Percentiles rank a stretch among this genome's conserved stretches.
These are phyloP conservation scores for Vicia faba DNA, from an alignment of 306 rosid species.

Conservation along the genomic window DNA sequence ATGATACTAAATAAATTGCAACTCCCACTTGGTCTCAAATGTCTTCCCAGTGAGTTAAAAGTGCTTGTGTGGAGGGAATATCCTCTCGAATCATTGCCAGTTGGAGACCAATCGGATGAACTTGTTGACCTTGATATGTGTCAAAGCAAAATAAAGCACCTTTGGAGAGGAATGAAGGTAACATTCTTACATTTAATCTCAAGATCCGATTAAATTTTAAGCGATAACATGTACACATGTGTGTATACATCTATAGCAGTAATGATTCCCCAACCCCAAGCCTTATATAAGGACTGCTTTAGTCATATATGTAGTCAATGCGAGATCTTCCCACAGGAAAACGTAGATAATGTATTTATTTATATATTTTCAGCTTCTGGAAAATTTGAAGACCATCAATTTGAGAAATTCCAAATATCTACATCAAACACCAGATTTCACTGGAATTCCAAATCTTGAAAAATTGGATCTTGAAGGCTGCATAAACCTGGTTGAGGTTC, in stretches of 20 bases:
- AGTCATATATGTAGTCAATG: neutral
- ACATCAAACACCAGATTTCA: conserved; percentile 33
- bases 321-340: neutral
- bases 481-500: conserved; percentile 43
- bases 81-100: conserved; percentile 30
- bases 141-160: conserved; percentile 11
- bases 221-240: neutral
- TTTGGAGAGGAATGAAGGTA: conserved; percentile 35
- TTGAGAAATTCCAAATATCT: conserved; percentile 28
- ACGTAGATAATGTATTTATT: neutral
- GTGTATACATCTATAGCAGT: neutral
- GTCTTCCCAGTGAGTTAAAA: conserved; percentile 35
- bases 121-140: conserved; percentile 37
- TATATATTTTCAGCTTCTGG: conserved; percentile 22
- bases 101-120: conserved; percentile 17
- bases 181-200: neutral
- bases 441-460: conserved; percentile 39
- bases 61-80: conserved; percentile 32
- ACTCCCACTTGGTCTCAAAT: conserved; percentile 32
- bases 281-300: neutral
- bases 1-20: conserved; percentile 25
- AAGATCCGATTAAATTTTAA: neutral
- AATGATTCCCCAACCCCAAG: neutral
- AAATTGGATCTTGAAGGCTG: conserved; percentile 35
- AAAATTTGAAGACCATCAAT: conserved; percentile 30